Conservation (phyloP, 2,329 filamentous ascomycete species). For the Alternaria angustiovoidea region DNA sequence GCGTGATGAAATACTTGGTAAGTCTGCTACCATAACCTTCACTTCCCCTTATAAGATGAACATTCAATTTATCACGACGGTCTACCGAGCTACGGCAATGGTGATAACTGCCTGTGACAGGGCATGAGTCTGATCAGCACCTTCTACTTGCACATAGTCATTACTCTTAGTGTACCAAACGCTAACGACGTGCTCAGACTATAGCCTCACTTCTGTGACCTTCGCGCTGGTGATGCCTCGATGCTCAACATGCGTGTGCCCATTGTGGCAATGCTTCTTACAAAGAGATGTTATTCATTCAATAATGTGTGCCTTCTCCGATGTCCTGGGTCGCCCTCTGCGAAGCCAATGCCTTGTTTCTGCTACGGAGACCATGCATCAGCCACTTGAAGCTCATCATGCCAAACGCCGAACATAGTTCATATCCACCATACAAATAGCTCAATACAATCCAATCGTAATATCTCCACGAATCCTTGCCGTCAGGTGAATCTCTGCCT, state of each 20-base stretch:
- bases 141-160: neutral
- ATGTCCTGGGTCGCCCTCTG: neutral
- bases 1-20: neutral
- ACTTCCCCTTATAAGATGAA: constrained; percentile 46
- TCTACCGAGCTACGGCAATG: constrained; percentile 84
- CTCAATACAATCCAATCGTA: constrained; percentile 65
- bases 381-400: neutral
- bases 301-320: neutral
- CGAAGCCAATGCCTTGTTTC: neutral
- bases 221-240: neutral
- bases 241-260: neutral
- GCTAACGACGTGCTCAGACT: constrained; percentile 16
- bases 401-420: neutral
- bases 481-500: constrained; percentile 69
- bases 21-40: neutral
- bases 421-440: constrained; percentile 7
- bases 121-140: constrained; percentile 58
- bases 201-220: neutral
- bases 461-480: constrained; percentile 69
- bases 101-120: constrained; percentile 82
- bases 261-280: neutral
- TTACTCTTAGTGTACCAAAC: neutral
- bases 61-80: constrained; percentile 75
- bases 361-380: neutral
- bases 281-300: neutral